A percentile compares a stretch with the other conserved stretches of the same genome.
These are phyloP conservation scores for Fraxinus sp. DNA, from an alignment of 305 asterid species.

Conservation along the genomic window DNA sequence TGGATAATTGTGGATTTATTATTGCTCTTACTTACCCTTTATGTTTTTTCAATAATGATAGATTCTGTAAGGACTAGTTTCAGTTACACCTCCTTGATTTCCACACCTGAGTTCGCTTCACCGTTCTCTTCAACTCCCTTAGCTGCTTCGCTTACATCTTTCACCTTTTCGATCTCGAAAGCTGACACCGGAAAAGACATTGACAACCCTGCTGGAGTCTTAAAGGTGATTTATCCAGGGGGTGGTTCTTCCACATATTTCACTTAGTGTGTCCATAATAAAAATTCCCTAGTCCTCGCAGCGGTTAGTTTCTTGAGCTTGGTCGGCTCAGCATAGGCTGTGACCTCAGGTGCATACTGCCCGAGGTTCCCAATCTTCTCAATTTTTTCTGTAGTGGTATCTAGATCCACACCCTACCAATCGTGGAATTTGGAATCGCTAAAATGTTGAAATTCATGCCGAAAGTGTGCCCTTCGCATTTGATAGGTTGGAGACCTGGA, in stretches of 20 bases:
- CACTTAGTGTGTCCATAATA: constrained; percentile 37
- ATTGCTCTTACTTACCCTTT: neutral
- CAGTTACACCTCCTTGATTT: constrained; percentile 27
- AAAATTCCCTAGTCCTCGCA: constrained; percentile 55
- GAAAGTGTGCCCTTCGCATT: too few species aligned
- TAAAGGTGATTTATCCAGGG: constrained; percentile 53
- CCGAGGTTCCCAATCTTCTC: constrained; percentile 46
- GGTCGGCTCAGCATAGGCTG: constrained; percentile 46
- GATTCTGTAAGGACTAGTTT: neutral
- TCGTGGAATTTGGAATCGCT: too few species aligned
- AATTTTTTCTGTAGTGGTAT: neutral
- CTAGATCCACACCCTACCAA: too few species aligned
- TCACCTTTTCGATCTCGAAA: constrained; percentile 30
- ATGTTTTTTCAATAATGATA: neutral
- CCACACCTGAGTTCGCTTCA: constrained; percentile 12
- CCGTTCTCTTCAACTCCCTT: constrained; percentile 1
- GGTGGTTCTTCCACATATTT: constrained; percentile 43
- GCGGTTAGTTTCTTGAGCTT: constrained; percentile 51
- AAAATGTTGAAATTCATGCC: too few species aligned
- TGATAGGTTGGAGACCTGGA: too few species aligned
- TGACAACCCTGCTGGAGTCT: constrained; percentile 48
- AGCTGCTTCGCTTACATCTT: neutral
- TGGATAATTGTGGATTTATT: neutral
- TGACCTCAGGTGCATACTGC: constrained; percentile 50
- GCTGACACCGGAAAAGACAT: constrained; percentile 49